These are phyloP conservation scores for Fusarium anguioides DNA, from an alignment of 2,329 filamentous ascomycete species.

Conservation along the genomic window DNA sequence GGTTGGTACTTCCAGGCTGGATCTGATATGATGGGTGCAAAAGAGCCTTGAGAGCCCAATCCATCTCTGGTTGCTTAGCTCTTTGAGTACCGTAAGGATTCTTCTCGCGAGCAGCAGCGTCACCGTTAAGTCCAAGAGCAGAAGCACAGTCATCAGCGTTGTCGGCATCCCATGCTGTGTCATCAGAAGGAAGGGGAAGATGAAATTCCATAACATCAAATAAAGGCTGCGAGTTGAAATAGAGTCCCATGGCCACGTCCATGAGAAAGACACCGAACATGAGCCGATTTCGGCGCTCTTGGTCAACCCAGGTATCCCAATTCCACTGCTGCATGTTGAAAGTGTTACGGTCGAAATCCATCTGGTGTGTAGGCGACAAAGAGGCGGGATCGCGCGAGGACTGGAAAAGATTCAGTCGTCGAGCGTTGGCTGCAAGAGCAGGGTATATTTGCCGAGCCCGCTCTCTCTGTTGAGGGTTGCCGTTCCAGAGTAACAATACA, in stretches of 20 bases:
- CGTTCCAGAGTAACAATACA: slow-evolving; percentile 75
- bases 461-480: slow-evolving; percentile 72
- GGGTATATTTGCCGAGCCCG: slow-evolving; percentile 70
- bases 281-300: slow-evolving; percentile 74
- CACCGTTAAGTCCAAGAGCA: slow-evolving; percentile 72
- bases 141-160: slow-evolving; percentile 69
- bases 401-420: slow-evolving; percentile 66
- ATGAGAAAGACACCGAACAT: slow-evolving; percentile 73
- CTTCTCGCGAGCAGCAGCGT: slow-evolving; percentile 61
- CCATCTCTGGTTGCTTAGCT: slow-evolving; percentile 72
- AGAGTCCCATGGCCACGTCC: slow-evolving; percentile 74
- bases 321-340: slow-evolving; percentile 66
- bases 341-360: slow-evolving; percentile 58
- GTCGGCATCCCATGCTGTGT: slow-evolving; percentile 78
- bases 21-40: slow-evolving; percentile 69
- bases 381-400: slow-evolving; percentile 61
- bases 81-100: slow-evolving; percentile 73
- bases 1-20: slow-evolving; percentile 73
- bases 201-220: slow-evolving; percentile 73
- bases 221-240: slow-evolving; percentile 74
- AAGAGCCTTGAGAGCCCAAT: slow-evolving; percentile 69
- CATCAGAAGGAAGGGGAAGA: slow-evolving; percentile 77
- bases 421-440: slow-evolving; percentile 66
- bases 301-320: slow-evolving; percentile 75
- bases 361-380: slow-evolving; percentile 71